Conservation (phyloP, 2,329 filamentous ascomycete species). For the Achaetomium macrosporum region DNA sequence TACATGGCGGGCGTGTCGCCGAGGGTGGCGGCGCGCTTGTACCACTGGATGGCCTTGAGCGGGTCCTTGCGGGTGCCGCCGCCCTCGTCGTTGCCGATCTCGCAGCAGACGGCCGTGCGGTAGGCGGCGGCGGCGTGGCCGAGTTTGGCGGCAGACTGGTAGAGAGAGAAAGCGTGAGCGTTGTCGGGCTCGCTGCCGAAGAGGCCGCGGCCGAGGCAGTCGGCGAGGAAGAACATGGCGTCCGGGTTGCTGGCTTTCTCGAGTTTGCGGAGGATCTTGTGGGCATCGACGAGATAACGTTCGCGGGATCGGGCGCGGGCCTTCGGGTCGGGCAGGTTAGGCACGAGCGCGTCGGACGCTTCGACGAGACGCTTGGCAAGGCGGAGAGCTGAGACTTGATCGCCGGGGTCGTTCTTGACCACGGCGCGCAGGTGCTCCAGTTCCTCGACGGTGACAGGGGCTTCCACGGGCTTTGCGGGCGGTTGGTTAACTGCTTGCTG, state of each 20-base stretch:
- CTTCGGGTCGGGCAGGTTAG: slow-evolving; percentile 60
- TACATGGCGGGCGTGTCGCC: slow-evolving; percentile 96
- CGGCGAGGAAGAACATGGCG: slow-evolving; percentile 90
- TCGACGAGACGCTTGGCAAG: slow-evolving; percentile 82
- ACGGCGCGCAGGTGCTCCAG: slow-evolving; percentile 66
- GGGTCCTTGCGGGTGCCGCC: slow-evolving; percentile 89
- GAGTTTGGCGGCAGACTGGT: slow-evolving; percentile 87
- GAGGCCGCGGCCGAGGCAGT: slow-evolving; percentile 76
- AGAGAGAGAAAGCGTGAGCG: slow-evolving; percentile 89
- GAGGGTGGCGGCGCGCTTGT: slow-evolving; percentile 82
- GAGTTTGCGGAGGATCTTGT: slow-evolving; percentile 89
- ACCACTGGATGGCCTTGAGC: slow-evolving; percentile 95
- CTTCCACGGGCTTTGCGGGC: slow-evolving; percentile 29
- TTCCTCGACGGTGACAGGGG: slow-evolving; percentile 70
- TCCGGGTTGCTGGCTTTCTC: slow-evolving; percentile 66
- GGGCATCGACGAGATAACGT: slow-evolving; percentile 75
- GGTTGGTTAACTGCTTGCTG: slow-evolving; percentile 27
- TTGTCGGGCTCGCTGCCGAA: slow-evolving; percentile 75
- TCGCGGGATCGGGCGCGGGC: slow-evolving; percentile 71
- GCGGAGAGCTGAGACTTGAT: slow-evolving; percentile 63
- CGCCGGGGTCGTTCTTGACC: slow-evolving; percentile 65
- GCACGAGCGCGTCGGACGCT: slow-evolving; percentile 69
- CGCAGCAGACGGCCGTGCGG: slow-evolving; percentile 92
- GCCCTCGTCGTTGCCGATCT: slow-evolving; percentile 90
- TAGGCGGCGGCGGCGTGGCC: slow-evolving; percentile 86